Conservation (phyloP, 371 early-diverging fungal species). For the Entomophthora muscae region DNA sequence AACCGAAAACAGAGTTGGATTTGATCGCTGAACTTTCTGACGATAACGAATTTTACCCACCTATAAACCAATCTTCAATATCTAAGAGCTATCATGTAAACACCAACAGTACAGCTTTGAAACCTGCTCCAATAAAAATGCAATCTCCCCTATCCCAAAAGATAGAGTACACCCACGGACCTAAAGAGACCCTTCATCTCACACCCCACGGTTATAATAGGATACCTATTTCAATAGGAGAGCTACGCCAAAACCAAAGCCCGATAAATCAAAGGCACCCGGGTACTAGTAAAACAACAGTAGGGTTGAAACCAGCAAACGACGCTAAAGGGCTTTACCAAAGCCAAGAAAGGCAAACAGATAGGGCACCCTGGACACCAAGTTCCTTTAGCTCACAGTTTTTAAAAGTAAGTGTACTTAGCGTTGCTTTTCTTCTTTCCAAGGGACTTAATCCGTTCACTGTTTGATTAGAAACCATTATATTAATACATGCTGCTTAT, state of each 20-base stretch:
- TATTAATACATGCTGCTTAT: neutral
- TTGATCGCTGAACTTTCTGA: neutral
- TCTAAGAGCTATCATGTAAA: neutral
- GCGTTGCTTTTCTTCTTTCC: neutral
- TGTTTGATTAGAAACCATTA: neutral
- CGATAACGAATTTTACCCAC: neutral
- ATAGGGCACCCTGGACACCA: neutral
- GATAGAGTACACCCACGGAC: neutral
- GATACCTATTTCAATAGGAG: neutral
- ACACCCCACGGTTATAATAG: neutral
- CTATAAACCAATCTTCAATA: neutral
- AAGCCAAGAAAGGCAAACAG: neutral
- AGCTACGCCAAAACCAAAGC: neutral
- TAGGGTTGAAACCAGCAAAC: neutral
- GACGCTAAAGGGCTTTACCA: neutral
- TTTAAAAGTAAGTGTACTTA: neutral
- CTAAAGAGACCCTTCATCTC: no score
- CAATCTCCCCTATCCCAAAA: neutral
- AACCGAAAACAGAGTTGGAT: neutral
- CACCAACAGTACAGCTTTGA: neutral
- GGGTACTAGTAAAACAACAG: neutral
- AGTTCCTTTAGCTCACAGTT: neutral
- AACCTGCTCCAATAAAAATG: neutral
- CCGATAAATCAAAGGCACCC: no score
- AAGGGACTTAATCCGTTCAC: neutral